A percentile compares a stretch with the other conserved stretches of the same genome.
phyloP scores from a whole-genome alignment of 1,284 basidiomycete genomes.

The Kalmanozyma brasiliensis region DNA sequence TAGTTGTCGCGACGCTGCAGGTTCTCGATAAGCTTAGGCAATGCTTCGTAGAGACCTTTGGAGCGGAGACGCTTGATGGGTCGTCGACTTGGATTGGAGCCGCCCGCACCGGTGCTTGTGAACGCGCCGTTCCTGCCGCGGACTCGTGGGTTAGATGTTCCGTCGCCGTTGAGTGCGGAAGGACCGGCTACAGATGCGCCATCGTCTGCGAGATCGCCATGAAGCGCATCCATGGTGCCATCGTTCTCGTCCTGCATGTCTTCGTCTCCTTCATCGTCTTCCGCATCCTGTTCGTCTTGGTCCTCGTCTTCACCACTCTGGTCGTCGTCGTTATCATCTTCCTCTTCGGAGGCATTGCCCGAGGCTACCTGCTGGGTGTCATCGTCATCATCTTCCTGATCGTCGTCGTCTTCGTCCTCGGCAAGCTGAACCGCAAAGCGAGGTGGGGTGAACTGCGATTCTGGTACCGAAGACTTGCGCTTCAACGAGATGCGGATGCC shows the following conservation, averaged over 20 bases:
- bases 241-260: constrained; percentile 1
- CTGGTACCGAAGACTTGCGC: constrained; percentile 24
- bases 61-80: constrained; percentile 48
- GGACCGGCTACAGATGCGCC: background rate
- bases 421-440: constrained; percentile 14
- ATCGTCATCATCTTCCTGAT: constrained; percentile 9
- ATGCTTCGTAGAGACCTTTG: constrained; percentile 48
- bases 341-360: background rate
- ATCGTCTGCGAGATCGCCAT: background rate
- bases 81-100: constrained; percentile 21
- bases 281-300: constrained; percentile 1
- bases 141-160: constrained; percentile 12
- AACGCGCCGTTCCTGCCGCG: constrained; percentile 32
- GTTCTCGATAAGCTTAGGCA: constrained; percentile 51
- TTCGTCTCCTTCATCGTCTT: constrained; percentile 8
- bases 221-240: background rate
- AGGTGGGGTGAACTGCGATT: constrained; percentile 17
- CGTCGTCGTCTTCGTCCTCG: constrained; percentile 14
- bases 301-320: constrained; percentile 14
- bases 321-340: no score
- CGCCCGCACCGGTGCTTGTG: constrained; percentile 8
- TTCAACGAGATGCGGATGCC: constrained; percentile 47
- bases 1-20: constrained; percentile 79
- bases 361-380: background rate
- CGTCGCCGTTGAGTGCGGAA: background rate